Evolutionary conservation across 306 rosid genomes (phyloP), one percentile per base, ranked within the genome.

Genomic region (Malus fusca): DNA sequence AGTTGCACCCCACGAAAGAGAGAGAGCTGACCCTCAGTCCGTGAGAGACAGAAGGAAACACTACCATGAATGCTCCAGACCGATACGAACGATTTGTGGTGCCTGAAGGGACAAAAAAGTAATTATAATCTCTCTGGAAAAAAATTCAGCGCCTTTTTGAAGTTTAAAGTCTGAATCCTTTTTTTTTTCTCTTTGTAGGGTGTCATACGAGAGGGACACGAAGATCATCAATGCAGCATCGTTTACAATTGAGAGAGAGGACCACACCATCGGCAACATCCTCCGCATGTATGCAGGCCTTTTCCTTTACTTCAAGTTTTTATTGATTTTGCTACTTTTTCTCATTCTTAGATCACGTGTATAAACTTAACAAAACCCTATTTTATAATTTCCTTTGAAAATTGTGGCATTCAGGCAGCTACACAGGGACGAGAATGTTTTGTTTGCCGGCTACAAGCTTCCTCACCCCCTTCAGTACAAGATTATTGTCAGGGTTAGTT

Each of bases 381-480:
- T 23, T 48, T 48, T 1, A 48, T 48, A 48, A 48, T 48, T 81
- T 15, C 28, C 13, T 59, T 11, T 35, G 13, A 63, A 52, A 30
- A 9, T 66, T 74, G 44, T 19, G 31, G 0, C n/a, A 8, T 67
- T 71, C 87, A 91, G 97, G 97, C 98, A 94, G 78, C 78, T 94
- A 10, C 97, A 94, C 73, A 86, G 91, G 75, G 97, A 91, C 53
- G 89, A 91, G 8, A 94, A 85, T 79, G 98, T 94, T 35, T 65
- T 94, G 18, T 94, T 94, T 35, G 94, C 96, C 43, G 98, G 92
- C 26, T 94, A 94, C 93, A 89, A 90, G 90, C 96, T 94, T 80
- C 95, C 97, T 60, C 97, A 92, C 60, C 98, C 98, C 66, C 97
- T 94, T 35, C 88, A 92, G 88, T 94, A 94, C 92, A 92, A 89